Evolutionary conservation across 495 filamentous ascomycete species (phyloP).

Genomic region (Penicillium cosmopolitanum): DNA sequence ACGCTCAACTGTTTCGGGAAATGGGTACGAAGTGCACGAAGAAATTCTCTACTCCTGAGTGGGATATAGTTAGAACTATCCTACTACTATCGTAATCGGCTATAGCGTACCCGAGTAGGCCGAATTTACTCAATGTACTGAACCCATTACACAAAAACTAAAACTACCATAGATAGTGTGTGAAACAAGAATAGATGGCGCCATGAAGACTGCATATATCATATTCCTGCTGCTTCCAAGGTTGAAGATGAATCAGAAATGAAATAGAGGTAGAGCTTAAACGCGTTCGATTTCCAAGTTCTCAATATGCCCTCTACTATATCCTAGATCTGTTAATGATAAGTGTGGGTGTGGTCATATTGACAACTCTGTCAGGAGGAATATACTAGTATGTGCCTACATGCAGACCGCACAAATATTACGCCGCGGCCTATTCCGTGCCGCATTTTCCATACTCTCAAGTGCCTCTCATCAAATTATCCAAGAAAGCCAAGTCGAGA

Average conservation of each 20-base stretch:
- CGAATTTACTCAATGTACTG: too few species aligned
- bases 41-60: too few species aligned
- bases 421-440: neutral
- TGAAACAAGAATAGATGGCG: neutral
- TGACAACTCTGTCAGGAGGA: neutral
- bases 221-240: neutral
- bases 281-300: neutral
- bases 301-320: neutral
- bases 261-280: neutral
- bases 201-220: neutral
- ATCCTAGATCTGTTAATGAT: neutral
- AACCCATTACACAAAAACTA: too few species aligned
- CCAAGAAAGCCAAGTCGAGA: neutral
- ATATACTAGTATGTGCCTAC: neutral
- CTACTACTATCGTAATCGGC: too few species aligned
- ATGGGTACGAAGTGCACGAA: too few species aligned
- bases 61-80: too few species aligned
- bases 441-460: neutral
- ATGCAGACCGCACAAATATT: neutral
- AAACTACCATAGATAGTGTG: too few species aligned
- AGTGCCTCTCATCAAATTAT: neutral
- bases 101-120: too few species aligned
- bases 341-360: neutral
- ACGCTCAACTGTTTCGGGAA: too few species aligned
- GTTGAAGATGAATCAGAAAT: neutral